Percentiles rank a stretch among this genome's conserved stretches.
Evolutionary conservation across 148 eudicot species (phyloP).

Genomic region (Nyssa sinensis): DNA sequence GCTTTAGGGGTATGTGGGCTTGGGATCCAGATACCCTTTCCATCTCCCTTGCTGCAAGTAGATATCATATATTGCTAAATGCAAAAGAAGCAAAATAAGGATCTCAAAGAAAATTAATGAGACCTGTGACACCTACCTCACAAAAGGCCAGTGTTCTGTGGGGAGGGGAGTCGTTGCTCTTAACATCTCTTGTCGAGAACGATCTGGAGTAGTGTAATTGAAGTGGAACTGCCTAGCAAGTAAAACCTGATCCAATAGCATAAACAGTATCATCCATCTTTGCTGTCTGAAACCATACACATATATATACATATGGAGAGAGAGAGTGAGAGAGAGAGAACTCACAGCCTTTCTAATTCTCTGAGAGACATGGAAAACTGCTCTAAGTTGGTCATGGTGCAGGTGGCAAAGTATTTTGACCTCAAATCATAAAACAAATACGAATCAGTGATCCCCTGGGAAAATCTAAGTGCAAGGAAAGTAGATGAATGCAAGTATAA

Average conservation of each 20-base stretch:
- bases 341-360: constrained; percentile 87
- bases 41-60: constrained; percentile 62
- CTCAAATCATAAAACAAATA: constrained; percentile 37
- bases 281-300: neutral
- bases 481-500: neutral
- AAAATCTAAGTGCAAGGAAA: neutral
- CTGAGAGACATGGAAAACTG: constrained; percentile 89
- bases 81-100: neutral
- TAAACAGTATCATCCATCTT: neutral
- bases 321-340: too few relatives aligned
- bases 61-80: constrained; percentile 1
- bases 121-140: constrained; percentile 40
- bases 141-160: constrained; percentile 87
- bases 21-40: constrained; percentile 37
- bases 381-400: constrained; percentile 91
- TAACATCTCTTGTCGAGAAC: constrained; percentile 84
- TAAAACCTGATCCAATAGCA: constrained; percentile 45
- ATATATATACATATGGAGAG: neutral
- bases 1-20: constrained; percentile 95
- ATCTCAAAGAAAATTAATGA: neutral
- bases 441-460: constrained; percentile 10
- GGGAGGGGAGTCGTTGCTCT: constrained; percentile 72
- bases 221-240: constrained; percentile 79
- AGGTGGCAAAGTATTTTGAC: constrained; percentile 85
- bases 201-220: constrained; percentile 90